Base-by-base conservation (phyloP, 805 yeast species). In the Ogataea ramenticola region DNA sequence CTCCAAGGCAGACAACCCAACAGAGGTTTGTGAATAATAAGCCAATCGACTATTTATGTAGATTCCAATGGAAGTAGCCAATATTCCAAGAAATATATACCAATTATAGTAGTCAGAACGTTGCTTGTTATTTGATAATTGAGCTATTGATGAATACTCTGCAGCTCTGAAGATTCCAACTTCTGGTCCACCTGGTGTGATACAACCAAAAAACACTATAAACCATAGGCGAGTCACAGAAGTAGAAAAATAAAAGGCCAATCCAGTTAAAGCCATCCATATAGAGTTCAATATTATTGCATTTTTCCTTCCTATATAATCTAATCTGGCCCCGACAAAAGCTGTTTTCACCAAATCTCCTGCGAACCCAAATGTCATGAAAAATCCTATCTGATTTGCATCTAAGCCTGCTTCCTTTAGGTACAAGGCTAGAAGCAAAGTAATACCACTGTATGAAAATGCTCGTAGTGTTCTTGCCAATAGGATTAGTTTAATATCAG, bases 141-240 rank as follows among this genome's bases (percentile, higher is more conserved):
- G 71, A 0, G 81, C 78, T 32, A 77, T 61, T 1, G 74, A 56
- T 27, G 75, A 64, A 48, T 76, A 80, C 50, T 77, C 83, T n/a
- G 77, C 61, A 9, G 79, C 70, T 46, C 80, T 61, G 56, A 76
- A 77, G 1, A 82, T 79, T 0, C 82, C 81, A 21, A 74, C 77
- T 46, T 77, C 83, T 6, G 72, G 72, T 4, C 82, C 82, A n/a
- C 72, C 63, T 2, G 80, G 79, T 2, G 80, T 74, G 21, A 77
- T 62, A n/a, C 75, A 71, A 2, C 83, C 82, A 11, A 72, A 36
- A 15, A 72, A 56, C 2, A 76, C 67, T 1, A 70, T 64, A 0
- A 60, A 40, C 34, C 68, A 58, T 40, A 77, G 54, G 1, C 69
- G 16, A 33, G 52, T 53, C 42, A 56, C 64, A 48, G 65, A 65